Evolutionary conservation across 345 rosid genomes (phyloP).

Genomic region (Psidium guajava): DNA sequence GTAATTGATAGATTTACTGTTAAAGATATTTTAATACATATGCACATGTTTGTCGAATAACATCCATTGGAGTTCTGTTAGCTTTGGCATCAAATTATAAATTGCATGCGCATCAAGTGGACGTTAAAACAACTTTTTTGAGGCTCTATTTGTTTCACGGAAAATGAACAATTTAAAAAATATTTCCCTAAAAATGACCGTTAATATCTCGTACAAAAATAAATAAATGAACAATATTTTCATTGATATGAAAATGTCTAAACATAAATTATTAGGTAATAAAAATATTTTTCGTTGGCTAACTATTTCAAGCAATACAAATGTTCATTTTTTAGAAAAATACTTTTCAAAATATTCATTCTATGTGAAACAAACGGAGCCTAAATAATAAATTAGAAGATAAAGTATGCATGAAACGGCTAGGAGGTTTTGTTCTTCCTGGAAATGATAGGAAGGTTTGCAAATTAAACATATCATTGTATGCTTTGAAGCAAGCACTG

Average conservation of each 20-base stretch:
- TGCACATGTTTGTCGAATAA: rapidly evolving
- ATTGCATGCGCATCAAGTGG: neutral
- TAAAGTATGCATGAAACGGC: neutral
- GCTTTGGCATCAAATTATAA: neutral
- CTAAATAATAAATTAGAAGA: neutral
- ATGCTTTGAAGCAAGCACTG: neutral
- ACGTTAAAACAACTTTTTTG: neutral
- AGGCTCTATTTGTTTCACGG: rapidly evolving
- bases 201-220: neutral
- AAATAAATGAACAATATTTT: neutral
- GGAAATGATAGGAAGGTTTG: neutral
- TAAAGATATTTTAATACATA: neutral
- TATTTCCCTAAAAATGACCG: neutral
- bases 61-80: neutral
- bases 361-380: neutral
- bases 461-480: neutral
- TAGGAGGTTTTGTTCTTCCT: neutral
- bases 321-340: neutral
- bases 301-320: neutral
- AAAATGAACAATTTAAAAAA: neutral
- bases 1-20: neutral
- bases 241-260: neutral
- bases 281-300: neutral
- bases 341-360: neutral
- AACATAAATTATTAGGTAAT: neutral